Conservation (phyloP, 805 yeast species). For the Kodamaea nitidulidarum region DNA sequence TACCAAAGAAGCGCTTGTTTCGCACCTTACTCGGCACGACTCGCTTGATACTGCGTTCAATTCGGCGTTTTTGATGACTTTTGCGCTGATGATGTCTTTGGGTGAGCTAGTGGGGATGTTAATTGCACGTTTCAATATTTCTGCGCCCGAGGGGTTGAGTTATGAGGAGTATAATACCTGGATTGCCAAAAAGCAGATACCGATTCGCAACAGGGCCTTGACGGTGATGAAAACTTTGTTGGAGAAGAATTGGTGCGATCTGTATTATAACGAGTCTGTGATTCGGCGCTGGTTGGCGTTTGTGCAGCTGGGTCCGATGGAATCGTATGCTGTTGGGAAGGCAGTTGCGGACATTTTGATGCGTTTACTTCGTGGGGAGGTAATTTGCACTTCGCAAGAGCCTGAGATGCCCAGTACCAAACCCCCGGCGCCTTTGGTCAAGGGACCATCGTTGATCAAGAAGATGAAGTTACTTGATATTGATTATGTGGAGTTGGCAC, state of each 20-base stretch:
- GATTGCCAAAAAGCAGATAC: constrained; percentile 66
- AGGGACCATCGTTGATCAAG: constrained; percentile 29
- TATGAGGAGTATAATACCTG: constrained; percentile 77
- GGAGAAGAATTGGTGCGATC: constrained; percentile 65
- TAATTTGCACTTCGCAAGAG: constrained; percentile 22
- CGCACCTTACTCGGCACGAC: constrained; percentile 76
- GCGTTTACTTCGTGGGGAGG: constrained; percentile 28
- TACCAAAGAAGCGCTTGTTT: constrained; percentile 68
- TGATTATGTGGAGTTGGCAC: constrained; percentile 72
- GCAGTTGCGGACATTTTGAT: constrained; percentile 21
- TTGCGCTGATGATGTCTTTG: constrained; percentile 69
- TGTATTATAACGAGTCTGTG: constrained; percentile 48
- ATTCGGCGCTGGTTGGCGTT: constrained; percentile 33
- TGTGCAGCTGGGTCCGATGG: constrained; percentile 16
- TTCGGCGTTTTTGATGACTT: constrained; percentile 67
- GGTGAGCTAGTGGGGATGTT: constrained; percentile 55
- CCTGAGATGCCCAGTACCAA: constrained; percentile 26
- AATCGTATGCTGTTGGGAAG: constrained; percentile 27
- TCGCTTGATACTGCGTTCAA: constrained; percentile 59
- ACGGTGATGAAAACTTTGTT: constrained; percentile 63
- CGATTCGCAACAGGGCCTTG: constrained; percentile 62
- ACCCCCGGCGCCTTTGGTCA: constrained; percentile 40
- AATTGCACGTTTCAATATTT: constrained; percentile 60
- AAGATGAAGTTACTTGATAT: constrained; percentile 57
- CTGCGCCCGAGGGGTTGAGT: constrained; percentile 84